Base-by-base conservation (phyloP, 495 filamentous ascomycete genomes). In the Daldinia vernicosa region DNA sequence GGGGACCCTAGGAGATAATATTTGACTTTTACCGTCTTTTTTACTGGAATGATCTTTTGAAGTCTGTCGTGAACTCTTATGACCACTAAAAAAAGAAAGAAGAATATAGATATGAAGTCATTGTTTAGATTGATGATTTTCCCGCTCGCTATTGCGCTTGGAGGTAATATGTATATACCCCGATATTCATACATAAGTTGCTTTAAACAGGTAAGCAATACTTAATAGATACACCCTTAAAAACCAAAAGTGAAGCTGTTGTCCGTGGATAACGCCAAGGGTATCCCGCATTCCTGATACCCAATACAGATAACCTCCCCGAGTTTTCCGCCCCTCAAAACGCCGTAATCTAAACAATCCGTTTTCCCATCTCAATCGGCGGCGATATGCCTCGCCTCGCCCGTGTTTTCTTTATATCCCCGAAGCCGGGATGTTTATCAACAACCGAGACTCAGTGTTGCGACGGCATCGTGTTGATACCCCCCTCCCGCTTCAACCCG, bases 321-420 rank as follows among this genome's bases (percentile, higher is more conserved):
- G 3, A 47, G 0, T 47, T 65, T 37, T 24, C 15, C 37, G n/a
- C 17, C 27, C 27, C 51, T 28, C 17, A 24, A 57, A 65, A 65
- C 63, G 63, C 63, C 63, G 22, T 4, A 56, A 65, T 15, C 15
- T 28, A 50, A 50, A 6, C 0, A 56, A 58, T 4, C 43, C 43
- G 7, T 47, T 65, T 53, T 53, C 50, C 50, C 14, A 17, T 30
- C 26, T 30, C 26, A 28, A 30, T 30, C 50, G 50, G 26, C 50
- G 50, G 26, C 27, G 50, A 53, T n/a, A 28, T 53, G 14, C 1
- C 14, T 47, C 17, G 43, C 17, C 43, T 8, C 19, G 19, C 12
- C 43, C 43, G 8, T 24, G 1, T 24, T 47, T 22, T 22, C 1
- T 47, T 24, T 24, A 47, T 47, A 11, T 47, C 43, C 43, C 9